A percentile compares a stretch with the other conserved stretches of the same genome.
These are phyloP conservation scores for Karstenula rhodostoma DNA, from an alignment of 2,329 filamentous ascomycete genomes.

Conservation along the genomic window DNA sequence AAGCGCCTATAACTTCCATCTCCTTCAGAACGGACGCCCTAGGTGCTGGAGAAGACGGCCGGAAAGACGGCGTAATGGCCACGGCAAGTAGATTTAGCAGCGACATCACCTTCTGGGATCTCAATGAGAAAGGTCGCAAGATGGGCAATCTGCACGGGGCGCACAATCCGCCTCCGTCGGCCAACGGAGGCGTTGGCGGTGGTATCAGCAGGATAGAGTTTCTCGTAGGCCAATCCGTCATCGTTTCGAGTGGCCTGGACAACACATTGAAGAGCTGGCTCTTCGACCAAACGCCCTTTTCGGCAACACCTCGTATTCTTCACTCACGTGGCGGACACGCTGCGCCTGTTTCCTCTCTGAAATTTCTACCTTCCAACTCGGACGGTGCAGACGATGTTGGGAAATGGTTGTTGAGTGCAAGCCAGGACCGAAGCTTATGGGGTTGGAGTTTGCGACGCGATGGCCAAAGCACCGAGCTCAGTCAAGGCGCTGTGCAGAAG, in stretches of 20 bases:
- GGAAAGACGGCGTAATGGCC: constrained; percentile 88
- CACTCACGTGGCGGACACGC: constrained; percentile 90
- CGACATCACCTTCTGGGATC: constrained; percentile 95
- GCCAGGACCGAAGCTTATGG: constrained; percentile 91
- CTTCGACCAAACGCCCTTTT: constrained; percentile 91
- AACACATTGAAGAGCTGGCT: constrained; percentile 97
- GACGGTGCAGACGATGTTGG: constrained; percentile 88
- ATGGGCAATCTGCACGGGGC: constrained; percentile 87
- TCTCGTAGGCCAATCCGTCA: constrained; percentile 83
- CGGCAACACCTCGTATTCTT: constrained; percentile 81
- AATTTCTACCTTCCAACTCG: constrained; percentile 86
- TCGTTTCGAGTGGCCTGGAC: constrained; percentile 89
- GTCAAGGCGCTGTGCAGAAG: constrained; percentile 86
- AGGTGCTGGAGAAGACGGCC: constrained; percentile 87
- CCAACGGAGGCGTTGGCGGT: constrained; percentile 65
- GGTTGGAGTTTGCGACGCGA: constrained; percentile 95
- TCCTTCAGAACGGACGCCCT: constrained; percentile 89
- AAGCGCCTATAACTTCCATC: constrained; percentile 78
- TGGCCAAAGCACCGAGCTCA: constrained; percentile 91
- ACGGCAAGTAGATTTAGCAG: constrained; percentile 81
- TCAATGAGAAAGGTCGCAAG: constrained; percentile 86
- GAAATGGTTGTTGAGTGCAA: constrained; percentile 93
- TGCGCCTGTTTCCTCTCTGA: constrained; percentile 80
- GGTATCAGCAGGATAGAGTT: constrained; percentile 92
- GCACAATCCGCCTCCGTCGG: constrained; percentile 76